Evolutionary conservation across 108 stramenopile genomes (phyloP).

Genomic region (Halocafeteria seosinensis): DNA sequence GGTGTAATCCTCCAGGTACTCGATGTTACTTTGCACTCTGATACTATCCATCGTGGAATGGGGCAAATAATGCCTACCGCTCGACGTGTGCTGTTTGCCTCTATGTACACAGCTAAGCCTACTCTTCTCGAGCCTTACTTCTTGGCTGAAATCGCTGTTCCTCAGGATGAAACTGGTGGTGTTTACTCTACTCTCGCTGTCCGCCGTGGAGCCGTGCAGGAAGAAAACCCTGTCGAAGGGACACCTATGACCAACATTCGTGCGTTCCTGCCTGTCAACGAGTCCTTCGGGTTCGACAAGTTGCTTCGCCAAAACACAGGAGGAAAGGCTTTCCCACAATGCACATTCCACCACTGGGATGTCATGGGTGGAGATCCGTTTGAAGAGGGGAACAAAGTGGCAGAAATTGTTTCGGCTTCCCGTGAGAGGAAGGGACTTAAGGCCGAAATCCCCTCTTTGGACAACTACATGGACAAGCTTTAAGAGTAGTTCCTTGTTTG

Average conservation of each 20-base stretch:
- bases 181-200: conserved; percentile 95
- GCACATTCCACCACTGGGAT: conserved; percentile 98
- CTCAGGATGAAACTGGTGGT: conserved; percentile 95
- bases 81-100: conserved; percentile 91
- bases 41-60: conserved; percentile 99
- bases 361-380: conserved; percentile 74
- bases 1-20: conserved; percentile 86
- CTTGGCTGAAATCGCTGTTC: conserved; percentile 92
- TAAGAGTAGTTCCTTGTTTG: too few species aligned
- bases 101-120: conserved; percentile 71
- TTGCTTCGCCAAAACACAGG: conserved; percentile 93
- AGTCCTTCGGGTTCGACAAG: conserved; percentile 98
- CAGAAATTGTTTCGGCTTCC: conserved; percentile 60
- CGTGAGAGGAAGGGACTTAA: conserved; percentile 92
- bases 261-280: conserved; percentile 97
- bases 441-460: conserved; percentile 76
- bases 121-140: conserved; percentile 91
- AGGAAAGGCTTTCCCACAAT: conserved; percentile 99
- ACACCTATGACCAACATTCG: conserved; percentile 90
- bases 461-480: conserved; percentile 94
- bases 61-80: conserved; percentile 99
- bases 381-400: conserved; percentile 64
- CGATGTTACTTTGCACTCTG: conserved; percentile 98
- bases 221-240: conserved; percentile 88
- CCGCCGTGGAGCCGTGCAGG: conserved; percentile 95